Conservation (phyloP, 1,284 basidiomycete genomes). For the Sutorius eximius region DNA sequence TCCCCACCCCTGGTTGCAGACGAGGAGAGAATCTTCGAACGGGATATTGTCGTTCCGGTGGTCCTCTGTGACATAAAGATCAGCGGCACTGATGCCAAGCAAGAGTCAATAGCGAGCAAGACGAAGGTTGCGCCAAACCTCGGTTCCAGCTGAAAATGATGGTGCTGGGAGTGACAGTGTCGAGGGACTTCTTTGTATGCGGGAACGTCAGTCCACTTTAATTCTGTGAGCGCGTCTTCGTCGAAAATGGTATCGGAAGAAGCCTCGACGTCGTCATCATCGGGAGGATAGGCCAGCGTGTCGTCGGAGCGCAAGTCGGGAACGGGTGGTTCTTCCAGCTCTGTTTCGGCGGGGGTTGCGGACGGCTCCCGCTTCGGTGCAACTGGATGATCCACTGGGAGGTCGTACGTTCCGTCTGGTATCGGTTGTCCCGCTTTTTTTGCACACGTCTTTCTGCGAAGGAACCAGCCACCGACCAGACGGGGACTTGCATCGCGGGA, state of each 20-base stretch:
- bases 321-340: not conserved
- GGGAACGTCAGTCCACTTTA: not conserved
- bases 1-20: conserved; percentile 23
- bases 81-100: conserved; percentile 9
- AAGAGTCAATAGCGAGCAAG: conserved; percentile 15
- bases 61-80: not conserved
- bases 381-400: conserved; percentile 11
- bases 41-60: not conserved
- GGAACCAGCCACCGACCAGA: conserved; percentile 29
- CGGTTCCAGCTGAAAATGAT: not conserved
- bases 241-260: conserved; percentile 32
- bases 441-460: conserved; percentile 26
- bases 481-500: conserved; percentile 23
- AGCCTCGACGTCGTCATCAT: conserved; percentile 10
- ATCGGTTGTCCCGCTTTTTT: conserved; percentile 27
- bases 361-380: conserved; percentile 15
- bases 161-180: not conserved
- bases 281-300: conserved; percentile 17
- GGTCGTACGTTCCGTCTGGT: conserved; percentile 24
- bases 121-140: conserved; percentile 21
- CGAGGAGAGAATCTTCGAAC: not conserved
- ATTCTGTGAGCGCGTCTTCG: not conserved
- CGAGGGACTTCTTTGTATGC: conserved; percentile 20
- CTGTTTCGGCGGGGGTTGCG: conserved; percentile 1
- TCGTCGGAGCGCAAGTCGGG: conserved; percentile 27